Base-by-base conservation (phyloP, 306 rosid species). In the Rosa chinensis region DNA sequence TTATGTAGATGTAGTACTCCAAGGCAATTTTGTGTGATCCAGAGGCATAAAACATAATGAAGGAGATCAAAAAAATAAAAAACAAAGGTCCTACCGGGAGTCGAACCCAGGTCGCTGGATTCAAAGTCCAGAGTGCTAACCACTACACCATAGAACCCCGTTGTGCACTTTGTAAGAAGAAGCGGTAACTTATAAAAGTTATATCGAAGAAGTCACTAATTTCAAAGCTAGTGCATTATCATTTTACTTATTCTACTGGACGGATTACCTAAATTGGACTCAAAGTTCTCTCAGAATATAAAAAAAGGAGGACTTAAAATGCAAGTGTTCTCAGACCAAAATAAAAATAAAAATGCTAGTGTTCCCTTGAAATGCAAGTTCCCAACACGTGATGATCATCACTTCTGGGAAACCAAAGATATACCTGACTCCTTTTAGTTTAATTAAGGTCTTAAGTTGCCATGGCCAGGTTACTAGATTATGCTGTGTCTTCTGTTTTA, bases 111-210 rank as follows among this genome's bases (percentile, higher is more conserved):
- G 73, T 69, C 73, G 73, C 73, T 73, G 77, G 77, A 73, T 73
- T 73, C 77, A 73, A 74, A 74, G 79, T 76, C 79, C 72, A 76
- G 72, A 76, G 79, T 76, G 79, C 79, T 76, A 76, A 76, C 79
- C 79, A 76, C 79, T 76, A 76, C 79, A 76, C 79, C 79, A 76
- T 76, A 32, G 79, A 76, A 76, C 72, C 79, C 14, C 25, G 8
- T 12, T 7, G 25, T 53, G 10, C 4, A 0, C 0, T 1, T 18
- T 18, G 3, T 53, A 53, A 25, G 28, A 25, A 25, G 28, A 6
- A 44, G 47, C 0, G 2, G 11, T 32, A 2, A 32, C 3, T 32
- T 32, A 32, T 32, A 32, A 32, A 0, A 32, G 2, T 32, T 32
- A 32, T 32, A 32, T 32, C 2, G 2, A 32, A 32, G 2, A 32